phyloP scores from a whole-genome alignment of 208 protist species.

The Herpetomonas tarakana region DNA sequence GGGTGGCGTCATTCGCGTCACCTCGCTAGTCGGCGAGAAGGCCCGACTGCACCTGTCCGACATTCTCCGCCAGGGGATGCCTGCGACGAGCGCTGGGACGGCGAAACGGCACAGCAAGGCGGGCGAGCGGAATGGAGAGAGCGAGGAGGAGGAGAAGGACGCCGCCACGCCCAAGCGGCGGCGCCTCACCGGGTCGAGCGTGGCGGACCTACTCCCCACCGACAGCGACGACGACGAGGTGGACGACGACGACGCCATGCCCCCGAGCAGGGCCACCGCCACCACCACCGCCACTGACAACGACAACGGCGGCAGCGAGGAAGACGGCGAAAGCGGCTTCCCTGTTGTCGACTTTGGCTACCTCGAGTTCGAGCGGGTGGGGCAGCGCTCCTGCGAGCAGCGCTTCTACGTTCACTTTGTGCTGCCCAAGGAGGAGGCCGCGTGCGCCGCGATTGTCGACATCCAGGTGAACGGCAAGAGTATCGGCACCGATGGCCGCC shows the following conservation, averaged over 20 bases:
- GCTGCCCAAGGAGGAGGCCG: slow-evolving; percentile 21
- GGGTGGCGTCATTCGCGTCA: slow-evolving; percentile 45
- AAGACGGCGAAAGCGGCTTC: neutral
- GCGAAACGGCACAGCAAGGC: neutral
- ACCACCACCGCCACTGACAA: slow-evolving; percentile 1
- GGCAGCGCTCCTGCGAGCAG: slow-evolving; percentile 53
- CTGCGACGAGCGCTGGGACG: neutral
- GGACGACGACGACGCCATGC: neutral
- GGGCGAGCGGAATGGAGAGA: neutral
- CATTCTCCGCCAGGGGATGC: slow-evolving; percentile 4
- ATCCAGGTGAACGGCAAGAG: slow-evolving; percentile 63
- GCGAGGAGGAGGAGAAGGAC: neutral
- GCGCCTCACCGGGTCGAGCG: no score
- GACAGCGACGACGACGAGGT: neutral
- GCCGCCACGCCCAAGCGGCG: neutral
- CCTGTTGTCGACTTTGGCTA: slow-evolving; percentile 19
- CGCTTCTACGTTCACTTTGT: slow-evolving; percentile 53
- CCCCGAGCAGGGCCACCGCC: neutral
- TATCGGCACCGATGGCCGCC: slow-evolving; percentile 28
- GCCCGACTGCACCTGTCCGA: slow-evolving; percentile 27
- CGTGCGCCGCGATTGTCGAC: slow-evolving; percentile 21
- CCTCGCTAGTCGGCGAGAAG: slow-evolving; percentile 33
- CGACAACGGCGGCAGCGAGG: neutral
- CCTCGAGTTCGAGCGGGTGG: slow-evolving; percentile 53
- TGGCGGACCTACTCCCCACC: no score